Conservation (phyloP, 805 yeast genomes). For the Candida anglica region DNA sequence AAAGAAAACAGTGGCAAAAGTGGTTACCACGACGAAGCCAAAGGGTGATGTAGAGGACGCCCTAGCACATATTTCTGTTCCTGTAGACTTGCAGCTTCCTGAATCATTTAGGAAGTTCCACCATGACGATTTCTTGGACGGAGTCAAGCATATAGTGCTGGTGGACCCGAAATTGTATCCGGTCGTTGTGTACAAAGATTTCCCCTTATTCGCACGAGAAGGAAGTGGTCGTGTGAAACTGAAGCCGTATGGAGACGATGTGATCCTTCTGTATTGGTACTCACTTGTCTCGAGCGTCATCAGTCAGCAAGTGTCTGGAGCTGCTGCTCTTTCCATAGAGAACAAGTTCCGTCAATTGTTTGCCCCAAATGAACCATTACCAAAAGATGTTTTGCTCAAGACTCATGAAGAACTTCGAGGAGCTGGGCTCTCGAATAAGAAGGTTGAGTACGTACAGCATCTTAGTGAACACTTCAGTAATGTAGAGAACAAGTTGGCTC, state of each 20-base stretch:
- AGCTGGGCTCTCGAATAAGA: conserved; percentile 68
- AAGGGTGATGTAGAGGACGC: no score
- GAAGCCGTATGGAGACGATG: conserved; percentile 6
- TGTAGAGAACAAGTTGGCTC: conserved; percentile 27
- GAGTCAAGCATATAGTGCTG: conserved; percentile 22
- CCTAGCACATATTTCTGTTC: conserved; percentile 10
- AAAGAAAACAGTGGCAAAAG: not conserved
- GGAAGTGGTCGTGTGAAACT: not conserved
- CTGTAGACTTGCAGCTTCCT: conserved; percentile 20
- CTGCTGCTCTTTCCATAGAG: conserved; percentile 70
- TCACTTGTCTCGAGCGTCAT: conserved; percentile 43
- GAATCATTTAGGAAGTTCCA: conserved; percentile 24
- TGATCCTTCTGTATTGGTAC: conserved; percentile 32
- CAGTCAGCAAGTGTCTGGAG: conserved; percentile 75
- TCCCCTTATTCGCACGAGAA: conserved; percentile 15
- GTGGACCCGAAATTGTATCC: conserved; percentile 34
- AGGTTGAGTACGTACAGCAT: conserved; percentile 58
- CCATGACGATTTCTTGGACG: conserved; percentile 28
- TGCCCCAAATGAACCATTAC: conserved; percentile 43
- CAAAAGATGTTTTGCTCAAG: conserved; percentile 40
- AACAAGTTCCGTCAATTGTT: conserved; percentile 37
- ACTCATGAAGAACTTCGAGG: conserved; percentile 48
- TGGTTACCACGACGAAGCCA: no score
- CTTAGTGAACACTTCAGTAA: conserved; percentile 50
- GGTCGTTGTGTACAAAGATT: conserved; percentile 24